Conservation (phyloP, 202 grass and related monocot genomes). For the Digitaria exilis region DNA sequence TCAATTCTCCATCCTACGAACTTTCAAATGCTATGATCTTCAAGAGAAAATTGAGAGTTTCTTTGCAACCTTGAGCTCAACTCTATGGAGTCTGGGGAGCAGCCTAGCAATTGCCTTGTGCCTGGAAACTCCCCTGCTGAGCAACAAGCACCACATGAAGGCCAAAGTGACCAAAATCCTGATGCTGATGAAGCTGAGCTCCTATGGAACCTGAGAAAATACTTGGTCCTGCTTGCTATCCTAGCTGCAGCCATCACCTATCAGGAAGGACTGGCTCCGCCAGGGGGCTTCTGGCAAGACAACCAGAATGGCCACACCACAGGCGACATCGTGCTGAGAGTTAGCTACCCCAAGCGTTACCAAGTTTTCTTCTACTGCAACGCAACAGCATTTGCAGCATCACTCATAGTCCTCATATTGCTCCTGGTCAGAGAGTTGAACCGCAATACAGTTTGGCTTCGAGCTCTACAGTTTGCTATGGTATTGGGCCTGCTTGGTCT, state of each 20-base stretch:
- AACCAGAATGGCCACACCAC: slow-evolving; percentile 1
- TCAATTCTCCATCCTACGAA: not conserved
- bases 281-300: slow-evolving; percentile 62
- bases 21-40: slow-evolving; percentile 19
- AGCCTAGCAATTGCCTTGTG: not conserved
- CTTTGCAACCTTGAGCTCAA: slow-evolving; percentile 9
- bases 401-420: slow-evolving; percentile 59
- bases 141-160: not conserved
- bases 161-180: not conserved
- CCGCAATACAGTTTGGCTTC: slow-evolving; percentile 27
- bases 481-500: slow-evolving; percentile 49
- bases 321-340: slow-evolving; percentile 41
- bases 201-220: slow-evolving; percentile 56
- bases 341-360: slow-evolving; percentile 23
- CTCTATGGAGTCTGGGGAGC: slow-evolving; percentile 25
- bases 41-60: not conserved
- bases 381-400: slow-evolving; percentile 52
- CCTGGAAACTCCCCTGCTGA: not conserved
- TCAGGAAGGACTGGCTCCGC: slow-evolving; percentile 54
- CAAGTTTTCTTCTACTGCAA: slow-evolving; percentile 62
- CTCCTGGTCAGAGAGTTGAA: slow-evolving; percentile 43
- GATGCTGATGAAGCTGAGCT: slow-evolving; percentile 36
- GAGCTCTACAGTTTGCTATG: slow-evolving; percentile 49
- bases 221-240: slow-evolving; percentile 62
- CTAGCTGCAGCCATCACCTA: slow-evolving; percentile 55